Evolutionary conservation across 768 basidiomycete species (phyloP).

Genomic region (Lentinula guzmanii): DNA sequence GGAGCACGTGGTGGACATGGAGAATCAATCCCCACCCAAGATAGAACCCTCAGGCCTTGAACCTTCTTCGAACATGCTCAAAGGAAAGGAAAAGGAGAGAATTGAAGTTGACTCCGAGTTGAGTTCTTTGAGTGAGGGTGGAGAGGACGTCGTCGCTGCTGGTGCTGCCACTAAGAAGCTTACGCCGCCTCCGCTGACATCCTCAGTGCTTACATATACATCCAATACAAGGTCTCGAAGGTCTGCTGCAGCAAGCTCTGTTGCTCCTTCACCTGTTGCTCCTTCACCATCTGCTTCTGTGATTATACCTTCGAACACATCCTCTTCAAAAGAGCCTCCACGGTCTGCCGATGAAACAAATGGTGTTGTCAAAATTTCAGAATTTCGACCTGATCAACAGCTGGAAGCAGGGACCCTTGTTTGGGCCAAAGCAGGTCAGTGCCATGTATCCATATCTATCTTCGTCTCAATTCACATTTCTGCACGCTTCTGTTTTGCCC

Average conservation of each 20-base stretch:
- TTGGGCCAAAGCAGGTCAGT: constrained; percentile 77
- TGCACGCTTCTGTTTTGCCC: too few species aligned
- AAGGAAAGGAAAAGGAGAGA: constrained; percentile 9
- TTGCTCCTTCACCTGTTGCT: background rate
- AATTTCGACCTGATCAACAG: constrained; percentile 25
- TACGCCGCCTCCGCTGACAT: background rate
- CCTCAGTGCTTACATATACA: background rate
- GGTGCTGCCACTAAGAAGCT: background rate
- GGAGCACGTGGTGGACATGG: background rate
- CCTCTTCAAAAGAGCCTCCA: background rate
- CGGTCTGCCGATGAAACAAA: background rate
- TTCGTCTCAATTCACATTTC: background rate
- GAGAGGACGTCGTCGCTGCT: background rate
- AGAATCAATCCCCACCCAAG: background rate
- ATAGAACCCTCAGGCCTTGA: background rate
- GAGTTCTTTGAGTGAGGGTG: constrained; percentile 41
- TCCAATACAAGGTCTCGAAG: background rate
- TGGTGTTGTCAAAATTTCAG: background rate
- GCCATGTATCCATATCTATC: background rate
- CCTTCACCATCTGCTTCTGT: background rate
- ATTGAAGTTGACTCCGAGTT: constrained; percentile 32
- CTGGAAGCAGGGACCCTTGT: constrained; percentile 47
- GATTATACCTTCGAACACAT: background rate
- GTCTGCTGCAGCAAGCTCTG: background rate
- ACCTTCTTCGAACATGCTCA: background rate